Base-by-base conservation (phyloP, 345 rosid genomes). In the Ricinus communis region DNA sequence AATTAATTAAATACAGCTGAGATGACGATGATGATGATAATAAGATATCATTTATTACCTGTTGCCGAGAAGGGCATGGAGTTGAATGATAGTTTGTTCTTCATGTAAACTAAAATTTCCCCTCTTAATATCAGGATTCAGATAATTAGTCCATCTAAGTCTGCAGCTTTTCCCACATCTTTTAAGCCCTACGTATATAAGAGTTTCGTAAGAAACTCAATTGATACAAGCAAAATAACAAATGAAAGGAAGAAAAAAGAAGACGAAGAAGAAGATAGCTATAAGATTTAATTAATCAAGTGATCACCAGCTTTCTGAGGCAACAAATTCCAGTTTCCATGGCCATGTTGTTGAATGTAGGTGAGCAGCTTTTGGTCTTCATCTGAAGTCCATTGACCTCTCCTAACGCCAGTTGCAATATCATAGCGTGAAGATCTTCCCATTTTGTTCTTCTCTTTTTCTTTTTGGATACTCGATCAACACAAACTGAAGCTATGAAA, bases 101-200 rank as follows among this genome's bases (percentile, higher is more conserved):
- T 74, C 73, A 28, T 68, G 49, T n/a, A 68, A 62, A 45, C 63
- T 74, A 54, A 74, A 72, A 14, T 65, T 65, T 28, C 76, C 76
- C 31, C 76, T 64, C 64, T 65, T 72, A 24, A 72, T 65, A 62
- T 72, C 70, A 16, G 76, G 76, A 16, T 53, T 64, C 5, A 72
- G 65, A 18, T 72, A 72, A 50, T 65, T 72, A 4, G 61, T 55
- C 70, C 70, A 72, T 45, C 76, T 27, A n/a, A 72, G 70, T 56
- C 76, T 72, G 70, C 76, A 74, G 47, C 78, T 74, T 68, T 68
- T 74, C 51, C 73, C 78, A 61, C 73, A 68, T 53, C 78, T 68
- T 52, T 68, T 54, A 28, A 74, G 73, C 21, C 73, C 78, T 73
- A 50, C 50, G 11, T 41, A 15, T 3, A 46, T 6, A 2, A 46